Evolutionary conservation across 495 filamentous ascomycete genomes (phyloP), one percentile per base, ranked within the genome.

Genomic region (Beverwykella pulmonaria): DNA sequence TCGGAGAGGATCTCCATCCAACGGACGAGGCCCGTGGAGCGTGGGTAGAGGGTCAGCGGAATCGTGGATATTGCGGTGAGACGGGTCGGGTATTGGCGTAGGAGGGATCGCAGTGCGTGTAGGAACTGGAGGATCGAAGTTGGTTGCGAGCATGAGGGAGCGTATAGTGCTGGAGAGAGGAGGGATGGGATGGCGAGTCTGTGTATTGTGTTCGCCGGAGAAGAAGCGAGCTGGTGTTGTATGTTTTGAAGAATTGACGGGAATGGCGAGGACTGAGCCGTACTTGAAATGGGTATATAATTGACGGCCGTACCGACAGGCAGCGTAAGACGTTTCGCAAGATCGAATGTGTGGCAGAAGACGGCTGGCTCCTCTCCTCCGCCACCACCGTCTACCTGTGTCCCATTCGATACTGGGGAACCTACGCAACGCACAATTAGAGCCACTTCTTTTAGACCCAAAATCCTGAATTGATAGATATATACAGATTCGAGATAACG

Each of bases 281-380:
- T 5, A 57, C 67, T 44, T 36, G 65, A 73, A 71, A 83, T 78
- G 17, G 82, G 82, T 25, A 89, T 82, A 72, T 82, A 87, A 39
- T 78, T 80, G 68, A 92, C 82, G 30, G 81, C 81, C 20, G 82
- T 74, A 71, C 77, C 83, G 48, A 68, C 73, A 29, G 82, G 85
- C 29, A 92, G 77, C 10, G 79, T 77, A 36, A 97, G 86, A 15
- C 91, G 88, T 76, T 95, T 97, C 17, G 86, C 90, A 49, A 97
- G 85, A 73, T 97, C 93, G 79, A 96, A 97, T 12, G 87, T 83
- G 76, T 97, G 94, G 75, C 89, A 96, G 77, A 96, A 97, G 10
- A 79, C 63, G 7, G 52, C 23, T 3, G 46, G n/a, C n/a, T n/a
- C 6, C 15, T 55, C 64, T 26, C 44, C 61, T 20, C 27, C 8